A percentile compares a stretch with the other conserved stretches of the same genome.
phyloP scores from a whole-genome alignment of 306 rosid genomes.

The Glycyrrhiza uralensis region DNA sequence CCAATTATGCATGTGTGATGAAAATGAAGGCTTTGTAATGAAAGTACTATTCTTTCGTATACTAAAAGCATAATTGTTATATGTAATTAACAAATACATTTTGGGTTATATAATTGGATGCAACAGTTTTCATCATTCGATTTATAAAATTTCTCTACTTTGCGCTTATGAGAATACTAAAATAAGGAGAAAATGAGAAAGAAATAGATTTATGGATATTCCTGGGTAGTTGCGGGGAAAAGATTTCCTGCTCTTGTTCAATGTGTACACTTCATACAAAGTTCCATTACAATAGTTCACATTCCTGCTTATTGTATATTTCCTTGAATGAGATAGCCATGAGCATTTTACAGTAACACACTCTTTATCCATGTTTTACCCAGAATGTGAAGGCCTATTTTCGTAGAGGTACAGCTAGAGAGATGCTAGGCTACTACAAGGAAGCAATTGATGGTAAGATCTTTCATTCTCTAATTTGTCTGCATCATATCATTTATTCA shows the following conservation, averaged over 20 bases:
- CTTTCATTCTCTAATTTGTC: constrained; percentile 3
- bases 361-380: constrained; percentile 22
- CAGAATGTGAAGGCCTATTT: constrained; percentile 93
- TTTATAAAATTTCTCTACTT: neutral
- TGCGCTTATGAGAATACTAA: neutral
- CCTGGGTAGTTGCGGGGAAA: neutral
- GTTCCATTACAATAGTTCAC: neutral
- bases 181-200: neutral
- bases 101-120: neutral
- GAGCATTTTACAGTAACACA: neutral
- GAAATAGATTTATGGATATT: constrained; percentile 6
- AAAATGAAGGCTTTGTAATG: constrained; percentile 1
- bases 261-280: neutral
- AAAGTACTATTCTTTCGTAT: neutral
- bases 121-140: neutral
- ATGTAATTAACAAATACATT: neutral
- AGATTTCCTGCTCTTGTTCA: neutral
- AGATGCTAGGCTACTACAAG: constrained; percentile 87
- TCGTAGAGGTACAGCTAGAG: constrained; percentile 93
- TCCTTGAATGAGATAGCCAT: neutral
- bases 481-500: neutral
- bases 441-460: constrained; percentile 86
- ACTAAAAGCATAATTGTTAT: neutral
- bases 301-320: neutral
- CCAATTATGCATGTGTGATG: neutral